Evolutionary conservation across 75 land plant species (phyloP).

Genomic region (Pinus tabuliformis): DNA sequence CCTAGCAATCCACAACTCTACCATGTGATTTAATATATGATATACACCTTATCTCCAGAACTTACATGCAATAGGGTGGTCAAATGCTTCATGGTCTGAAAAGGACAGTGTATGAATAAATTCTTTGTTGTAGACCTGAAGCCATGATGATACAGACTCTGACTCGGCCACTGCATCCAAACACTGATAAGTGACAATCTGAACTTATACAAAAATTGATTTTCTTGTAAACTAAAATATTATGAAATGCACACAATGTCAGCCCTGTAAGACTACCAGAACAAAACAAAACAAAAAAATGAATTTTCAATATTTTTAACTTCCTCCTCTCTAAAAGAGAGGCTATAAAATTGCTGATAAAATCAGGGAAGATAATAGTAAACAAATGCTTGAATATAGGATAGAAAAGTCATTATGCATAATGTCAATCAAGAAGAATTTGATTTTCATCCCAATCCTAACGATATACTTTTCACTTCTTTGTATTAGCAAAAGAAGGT

Average conservation of each 20-base stretch:
- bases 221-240: neutral
- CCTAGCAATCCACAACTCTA: neutral
- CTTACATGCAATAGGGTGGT: conserved; percentile 99
- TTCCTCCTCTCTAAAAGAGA: neutral
- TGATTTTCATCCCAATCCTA: neutral
- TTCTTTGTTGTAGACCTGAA: conserved; percentile 76
- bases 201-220: too few relatives aligned
- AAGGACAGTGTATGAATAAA: conserved; percentile 71
- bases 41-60: conserved; percentile 3
- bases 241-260: neutral
- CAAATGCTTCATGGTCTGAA: conserved; percentile 98
- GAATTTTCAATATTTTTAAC: neutral
- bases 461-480: neutral
- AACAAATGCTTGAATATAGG: neutral
- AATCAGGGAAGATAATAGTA: neutral
- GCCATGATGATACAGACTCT: conserved; percentile 75
- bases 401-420: neutral
- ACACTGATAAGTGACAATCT: conserved; percentile 1
- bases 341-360: neutral
- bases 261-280: neutral
- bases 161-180: conserved; percentile 59
- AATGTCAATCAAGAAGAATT: neutral
- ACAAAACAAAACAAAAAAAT: too few relatives aligned
- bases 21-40: neutral
- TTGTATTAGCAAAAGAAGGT: neutral